Evolutionary conservation across 108 stramenopile genomes (phyloP), one percentile per base, ranked within the genome.

Genomic region (Skeletonema menzelii): DNA sequence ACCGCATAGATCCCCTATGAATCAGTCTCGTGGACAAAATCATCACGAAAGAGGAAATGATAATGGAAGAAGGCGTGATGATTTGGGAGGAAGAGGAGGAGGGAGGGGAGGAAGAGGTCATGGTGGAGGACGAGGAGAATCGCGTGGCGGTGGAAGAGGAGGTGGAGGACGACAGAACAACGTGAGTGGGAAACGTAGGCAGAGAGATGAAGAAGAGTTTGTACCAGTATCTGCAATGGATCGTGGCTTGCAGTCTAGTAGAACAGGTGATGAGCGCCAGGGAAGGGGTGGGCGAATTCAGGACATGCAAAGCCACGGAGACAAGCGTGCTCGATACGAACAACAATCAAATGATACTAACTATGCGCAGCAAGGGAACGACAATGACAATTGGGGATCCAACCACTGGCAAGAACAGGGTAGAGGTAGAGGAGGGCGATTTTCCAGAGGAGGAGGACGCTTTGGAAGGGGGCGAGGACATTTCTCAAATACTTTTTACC

Each of bases 381-480:
- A 61, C 3, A 35, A 62, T 27, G 76, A 61, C 3, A 35, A 61
- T 12, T 59, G 76, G 42, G 53, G 63, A 40, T 67, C 59, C 34
- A 34, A 73, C 44, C 19, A 66, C 19, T 65, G 73, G 15, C 63
- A 82, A 46, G 44, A 58, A 72, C 38, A 47, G 82, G 46, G 74
- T n/a, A n/a, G 82, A 14, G 55, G 67, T 12, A n/a, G 59, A 32
- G 53, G 59, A 24, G 75, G 69, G 28, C 74, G 69, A 42, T 53
- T 53, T 53, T 53, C 49, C 22, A 64, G 78, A 59, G 32, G 69
- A n/a, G 77, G 68, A 24, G 57, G 77, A 17, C 37, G 65, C 12
- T 42, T 42, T 42, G 66, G 65, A 30, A 22, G 66, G 22, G 66
- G 72, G 11, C 46, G 72, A 8, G 20, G 61, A 34, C 59, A 22